phyloP scores from a whole-genome alignment of 108 stramenopile genomes.

The Nitzschia sp. region DNA sequence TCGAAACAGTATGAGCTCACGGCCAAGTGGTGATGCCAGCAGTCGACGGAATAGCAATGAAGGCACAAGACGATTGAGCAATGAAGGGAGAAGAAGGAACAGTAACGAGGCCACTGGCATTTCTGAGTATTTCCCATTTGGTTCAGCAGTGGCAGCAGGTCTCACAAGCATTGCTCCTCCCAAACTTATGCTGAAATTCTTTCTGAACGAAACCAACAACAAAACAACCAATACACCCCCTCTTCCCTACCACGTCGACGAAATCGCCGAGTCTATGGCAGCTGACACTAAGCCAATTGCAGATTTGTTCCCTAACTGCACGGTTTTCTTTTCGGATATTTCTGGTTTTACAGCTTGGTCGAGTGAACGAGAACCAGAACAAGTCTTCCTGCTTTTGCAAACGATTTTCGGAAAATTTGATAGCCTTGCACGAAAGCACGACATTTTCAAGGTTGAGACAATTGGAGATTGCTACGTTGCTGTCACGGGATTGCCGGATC shows the following conservation, averaged over 20 bases:
- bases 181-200: slow-evolving; percentile 13
- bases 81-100: not conserved
- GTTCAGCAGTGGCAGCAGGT: slow-evolving; percentile 10
- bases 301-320: slow-evolving; percentile 57
- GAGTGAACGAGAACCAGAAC: slow-evolving; percentile 33
- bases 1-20: not conserved
- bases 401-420: slow-evolving; percentile 32
- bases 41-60: slow-evolving; percentile 24
- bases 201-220: slow-evolving; percentile 23
- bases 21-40: not conserved
- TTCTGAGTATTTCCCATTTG: slow-evolving; percentile 12
- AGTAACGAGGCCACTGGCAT: slow-evolving; percentile 6
- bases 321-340: slow-evolving; percentile 49
- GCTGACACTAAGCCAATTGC: slow-evolving; percentile 39
- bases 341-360: slow-evolving; percentile 56
- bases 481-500: slow-evolving; percentile 33
- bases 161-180: slow-evolving; percentile 23
- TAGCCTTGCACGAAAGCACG: slow-evolving; percentile 12
- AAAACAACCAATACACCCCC: not conserved
- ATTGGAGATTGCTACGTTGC: slow-evolving; percentile 38
- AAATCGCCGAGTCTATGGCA: not conserved
- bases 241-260: slow-evolving; percentile 3
- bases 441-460: slow-evolving; percentile 36
- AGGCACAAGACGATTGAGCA: not conserved
- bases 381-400: slow-evolving; percentile 38